These are phyloP conservation scores for Nitzschia sp. DNA, from an alignment of 108 stramenopile genomes.

Conservation along the genomic window DNA sequence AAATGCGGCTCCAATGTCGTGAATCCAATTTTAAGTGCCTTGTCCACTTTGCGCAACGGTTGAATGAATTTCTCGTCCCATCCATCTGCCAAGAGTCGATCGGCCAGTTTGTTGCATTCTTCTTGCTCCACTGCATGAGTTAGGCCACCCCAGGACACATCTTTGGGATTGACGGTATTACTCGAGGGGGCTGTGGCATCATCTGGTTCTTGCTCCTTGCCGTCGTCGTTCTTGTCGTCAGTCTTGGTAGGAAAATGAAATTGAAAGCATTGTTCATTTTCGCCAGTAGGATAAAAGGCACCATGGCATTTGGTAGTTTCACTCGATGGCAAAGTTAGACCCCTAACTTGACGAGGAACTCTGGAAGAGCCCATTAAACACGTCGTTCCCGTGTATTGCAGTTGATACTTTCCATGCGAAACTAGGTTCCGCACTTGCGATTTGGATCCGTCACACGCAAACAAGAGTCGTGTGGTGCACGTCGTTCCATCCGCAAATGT, in stretches of 20 bases:
- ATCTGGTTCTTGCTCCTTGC: background rate
- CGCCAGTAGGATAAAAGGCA: slow-evolving; percentile 56
- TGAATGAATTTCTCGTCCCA: slow-evolving; percentile 59
- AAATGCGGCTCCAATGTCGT: slow-evolving; percentile 28
- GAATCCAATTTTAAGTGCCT: slow-evolving; percentile 52
- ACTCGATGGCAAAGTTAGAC: slow-evolving; percentile 58
- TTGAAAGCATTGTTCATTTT: slow-evolving; percentile 64
- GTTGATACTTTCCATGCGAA: slow-evolving; percentile 11
- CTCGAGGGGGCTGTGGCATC: background rate
- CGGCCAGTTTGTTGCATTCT: slow-evolving; percentile 53
- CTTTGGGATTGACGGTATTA: background rate
- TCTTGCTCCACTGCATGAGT: slow-evolving; percentile 40
- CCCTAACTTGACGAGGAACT: slow-evolving; percentile 32
- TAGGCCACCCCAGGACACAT: slow-evolving; percentile 50
- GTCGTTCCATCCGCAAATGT: slow-evolving; percentile 58
- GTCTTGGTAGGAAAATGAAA: slow-evolving; percentile 57
- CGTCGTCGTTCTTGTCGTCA: slow-evolving; percentile 17
- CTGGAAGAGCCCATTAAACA: slow-evolving; percentile 68
- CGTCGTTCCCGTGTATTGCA: slow-evolving; percentile 47
- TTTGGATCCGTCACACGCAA: slow-evolving; percentile 72
- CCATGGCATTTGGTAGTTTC: slow-evolving; percentile 67
- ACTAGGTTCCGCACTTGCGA: slow-evolving; percentile 56
- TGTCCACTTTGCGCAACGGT: slow-evolving; percentile 38
- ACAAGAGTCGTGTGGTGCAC: slow-evolving; percentile 33
- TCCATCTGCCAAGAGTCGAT: slow-evolving; percentile 49